These are phyloP conservation scores for Rosa persica DNA, from an alignment of 306 rosid genomes.

Conservation along the genomic window DNA sequence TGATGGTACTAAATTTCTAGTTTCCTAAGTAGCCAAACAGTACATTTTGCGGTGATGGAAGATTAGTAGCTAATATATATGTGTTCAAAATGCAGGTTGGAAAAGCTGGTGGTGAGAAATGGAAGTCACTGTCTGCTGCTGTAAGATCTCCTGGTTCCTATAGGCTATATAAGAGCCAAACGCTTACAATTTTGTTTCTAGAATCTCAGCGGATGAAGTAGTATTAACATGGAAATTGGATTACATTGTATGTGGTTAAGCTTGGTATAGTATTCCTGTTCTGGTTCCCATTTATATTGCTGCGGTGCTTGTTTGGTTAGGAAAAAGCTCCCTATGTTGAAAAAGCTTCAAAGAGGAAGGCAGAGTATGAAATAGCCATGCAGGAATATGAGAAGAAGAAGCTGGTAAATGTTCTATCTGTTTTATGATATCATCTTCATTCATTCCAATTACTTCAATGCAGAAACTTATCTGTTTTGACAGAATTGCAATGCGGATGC, in stretches of 20 bases:
- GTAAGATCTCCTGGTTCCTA: neutral
- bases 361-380: neutral
- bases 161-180: neutral
- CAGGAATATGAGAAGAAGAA: neutral
- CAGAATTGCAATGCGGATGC: neutral
- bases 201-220: neutral
- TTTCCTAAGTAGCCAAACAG: neutral
- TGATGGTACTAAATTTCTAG: neutral
- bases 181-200: neutral
- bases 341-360: conserved; percentile 1
- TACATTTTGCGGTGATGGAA: neutral
- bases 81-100: conserved; percentile 5
- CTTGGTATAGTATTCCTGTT: neutral
- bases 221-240: neutral
- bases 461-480: neutral
- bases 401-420: neutral
- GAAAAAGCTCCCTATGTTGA: neutral
- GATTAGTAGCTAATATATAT: neutral
- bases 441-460: neutral
- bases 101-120: conserved; percentile 4
- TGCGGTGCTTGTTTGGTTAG: neutral
- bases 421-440: neutral
- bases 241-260: neutral
- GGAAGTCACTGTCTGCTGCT: neutral
- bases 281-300: neutral